Base-by-base conservation (phyloP, 768 basidiomycete species). In the Serendipita indica region DNA sequence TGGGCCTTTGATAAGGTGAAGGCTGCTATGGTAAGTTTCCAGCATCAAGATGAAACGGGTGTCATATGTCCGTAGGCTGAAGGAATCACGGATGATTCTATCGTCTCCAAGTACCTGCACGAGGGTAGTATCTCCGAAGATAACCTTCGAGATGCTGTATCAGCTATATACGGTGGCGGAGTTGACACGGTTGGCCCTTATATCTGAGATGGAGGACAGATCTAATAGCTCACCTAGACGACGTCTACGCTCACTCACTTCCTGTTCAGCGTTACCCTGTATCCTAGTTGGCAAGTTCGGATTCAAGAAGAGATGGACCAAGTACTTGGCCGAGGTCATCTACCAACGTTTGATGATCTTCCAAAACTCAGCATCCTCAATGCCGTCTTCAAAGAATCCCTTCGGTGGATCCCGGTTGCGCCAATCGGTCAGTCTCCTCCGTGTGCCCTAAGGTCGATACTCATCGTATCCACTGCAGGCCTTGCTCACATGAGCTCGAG, bases 311-410 rank as follows among this genome's bases (percentile, higher is more conserved):
- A 69, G 34, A 73, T 75, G 60, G 57, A 61, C 4, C 62, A 63
- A 27, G 71, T 70, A 14, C 70, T 72, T 13, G 66, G 65, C 27
- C 75, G 76, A 65, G 67, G 72, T 28, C 61, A 69, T 14, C 57
- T 59, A 3, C 63, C 69, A 30, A 61, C 73, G 5, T 64, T n/a
- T 10, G n/a, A 66, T 1, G 58, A 58, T 18, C 62, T 64, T 3
- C 59, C 65, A 3, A 68, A 74, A 33, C 71, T 71, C 28, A 65
- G 66, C 1, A 57, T 70, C 2, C 65, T 64, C 32, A 66, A 71
- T 43, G 68, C 67, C 12, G 12, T 66, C 27, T 62, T 61, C 52
- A 35, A 61, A 25, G 67, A 68, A 34, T 37, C 35, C n/a, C n/a
- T 10, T 37, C 35, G 35, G 10, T 37, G 10, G 10, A 37, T 10